These are phyloP conservation scores for Phaeoacremonium minimum DNA, from an alignment of 2,329 filamentous ascomycete species.

Conservation along the genomic window DNA sequence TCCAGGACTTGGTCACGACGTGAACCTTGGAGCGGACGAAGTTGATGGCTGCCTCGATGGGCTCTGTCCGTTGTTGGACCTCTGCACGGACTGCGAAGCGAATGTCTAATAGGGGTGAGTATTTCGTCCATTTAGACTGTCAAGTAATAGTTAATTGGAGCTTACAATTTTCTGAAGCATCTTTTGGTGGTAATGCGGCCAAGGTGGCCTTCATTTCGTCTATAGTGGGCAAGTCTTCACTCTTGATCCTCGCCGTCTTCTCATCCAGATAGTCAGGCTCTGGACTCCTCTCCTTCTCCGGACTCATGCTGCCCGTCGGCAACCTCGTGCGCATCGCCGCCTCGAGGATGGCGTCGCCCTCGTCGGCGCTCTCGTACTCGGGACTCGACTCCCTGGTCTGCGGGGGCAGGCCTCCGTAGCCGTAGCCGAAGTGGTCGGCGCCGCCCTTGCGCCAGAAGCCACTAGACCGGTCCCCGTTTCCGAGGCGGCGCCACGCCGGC, in stretches of 20 bases:
- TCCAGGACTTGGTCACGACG: slow-evolving; percentile 64
- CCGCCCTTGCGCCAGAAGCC: slow-evolving; percentile 56
- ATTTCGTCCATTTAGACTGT: too few species aligned
- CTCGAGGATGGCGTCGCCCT: slow-evolving; percentile 37
- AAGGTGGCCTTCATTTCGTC: slow-evolving; percentile 20
- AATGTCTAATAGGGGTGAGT: slow-evolving; percentile 65
- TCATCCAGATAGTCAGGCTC: slow-evolving; percentile 26
- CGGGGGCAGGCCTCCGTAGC: slow-evolving; percentile 11
- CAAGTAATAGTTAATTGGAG: slow-evolving; percentile 2
- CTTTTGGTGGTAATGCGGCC: slow-evolving; percentile 20
- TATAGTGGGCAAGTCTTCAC: slow-evolving; percentile 11
- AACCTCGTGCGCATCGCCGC: slow-evolving; percentile 50
- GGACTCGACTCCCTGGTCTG: slow-evolving; percentile 22
- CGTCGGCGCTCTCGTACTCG: slow-evolving; percentile 27
- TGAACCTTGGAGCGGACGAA: slow-evolving; percentile 58
- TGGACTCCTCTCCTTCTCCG: slow-evolving; percentile 48
- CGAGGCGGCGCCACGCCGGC: slow-evolving; percentile 57
- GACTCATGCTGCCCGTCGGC: slow-evolving; percentile 51
- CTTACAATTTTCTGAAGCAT: slow-evolving; percentile 47
- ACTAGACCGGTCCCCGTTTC: slow-evolving; percentile 53
- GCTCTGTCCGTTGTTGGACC: slow-evolving; percentile 81
- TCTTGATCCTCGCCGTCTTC: slow-evolving; percentile 9
- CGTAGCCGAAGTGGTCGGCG: slow-evolving; percentile 14
- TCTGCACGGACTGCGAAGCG: slow-evolving; percentile 84
- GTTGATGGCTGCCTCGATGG: slow-evolving; percentile 68